Percentiles rank a stretch among this genome's conserved stretches.
phyloP scores from a whole-genome alignment of 139 green algal species.

The Coelastrella sp. region DNA sequence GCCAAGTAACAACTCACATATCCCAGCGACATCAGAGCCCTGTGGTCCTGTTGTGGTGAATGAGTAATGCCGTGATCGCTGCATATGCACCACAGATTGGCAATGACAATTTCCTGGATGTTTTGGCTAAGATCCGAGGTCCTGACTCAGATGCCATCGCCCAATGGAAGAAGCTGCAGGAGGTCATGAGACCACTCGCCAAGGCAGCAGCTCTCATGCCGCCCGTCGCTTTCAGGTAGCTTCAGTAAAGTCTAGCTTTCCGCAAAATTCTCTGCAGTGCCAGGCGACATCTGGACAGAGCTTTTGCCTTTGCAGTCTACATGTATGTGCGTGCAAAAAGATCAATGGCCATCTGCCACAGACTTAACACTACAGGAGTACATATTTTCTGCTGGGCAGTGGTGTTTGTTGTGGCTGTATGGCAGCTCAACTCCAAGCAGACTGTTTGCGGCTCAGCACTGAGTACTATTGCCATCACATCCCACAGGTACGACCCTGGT shows the following conservation, averaged over 20 bases:
- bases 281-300: not conserved
- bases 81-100: conserved; percentile 61
- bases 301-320: not conserved
- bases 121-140: conserved; percentile 52
- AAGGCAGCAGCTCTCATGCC: conserved; percentile 84
- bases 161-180: conserved; percentile 74
- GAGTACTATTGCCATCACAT: not conserved
- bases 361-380: too few species aligned
- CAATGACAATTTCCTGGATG: conserved; percentile 79
- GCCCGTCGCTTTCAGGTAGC: conserved; percentile 80
- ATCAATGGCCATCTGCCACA: too few species aligned
- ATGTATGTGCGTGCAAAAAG: too few species aligned
- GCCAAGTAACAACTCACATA: too few species aligned
- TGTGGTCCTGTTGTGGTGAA: too few species aligned
- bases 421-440: too few species aligned
- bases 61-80: not conserved
- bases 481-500: conserved; percentile 61
- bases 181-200: conserved; percentile 88
- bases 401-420: too few species aligned
- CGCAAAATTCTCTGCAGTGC: not conserved
- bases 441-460: too few species aligned
- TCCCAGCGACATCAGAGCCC: too few species aligned
- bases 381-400: too few species aligned
- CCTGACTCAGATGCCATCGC: conserved; percentile 43
- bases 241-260: not conserved